Conservation (phyloP, 148 eudicot species). For the Fagopyrum tataricum region DNA sequence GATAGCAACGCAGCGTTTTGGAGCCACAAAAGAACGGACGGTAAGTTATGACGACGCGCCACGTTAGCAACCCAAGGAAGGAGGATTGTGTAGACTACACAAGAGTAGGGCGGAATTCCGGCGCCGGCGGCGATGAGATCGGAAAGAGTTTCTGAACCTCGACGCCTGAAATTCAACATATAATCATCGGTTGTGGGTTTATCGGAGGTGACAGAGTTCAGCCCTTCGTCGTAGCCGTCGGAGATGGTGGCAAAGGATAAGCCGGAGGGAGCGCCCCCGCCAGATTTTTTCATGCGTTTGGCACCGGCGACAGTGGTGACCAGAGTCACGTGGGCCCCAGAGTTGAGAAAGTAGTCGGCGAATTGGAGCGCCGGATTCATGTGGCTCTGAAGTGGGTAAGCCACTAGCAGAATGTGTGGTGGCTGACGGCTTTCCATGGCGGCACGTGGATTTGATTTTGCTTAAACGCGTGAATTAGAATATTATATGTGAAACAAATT, state of each 20-base stretch:
- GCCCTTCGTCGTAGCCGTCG: conserved; percentile 33
- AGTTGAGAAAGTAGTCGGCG: background rate
- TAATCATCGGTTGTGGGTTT: conserved; percentile 22
- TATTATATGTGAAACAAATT: background rate
- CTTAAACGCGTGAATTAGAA: background rate
- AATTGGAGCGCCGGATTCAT: conserved; percentile 72
- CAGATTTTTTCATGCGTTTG: conserved; percentile 18
- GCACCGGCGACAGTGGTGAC: conserved; percentile 26
- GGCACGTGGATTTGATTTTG: background rate
- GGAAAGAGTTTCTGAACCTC: conserved; percentile 36
- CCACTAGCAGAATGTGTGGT: conserved; percentile 23
- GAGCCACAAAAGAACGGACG: conserved; percentile 53
- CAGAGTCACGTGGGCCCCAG: conserved; percentile 37
- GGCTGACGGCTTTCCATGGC: conserved; percentile 9
- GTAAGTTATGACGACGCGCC: conserved; percentile 34
- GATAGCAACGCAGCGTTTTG: conserved; percentile 49
- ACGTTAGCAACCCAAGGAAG: conserved; percentile 75
- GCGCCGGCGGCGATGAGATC: conserved; percentile 27
- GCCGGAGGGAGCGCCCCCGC: conserved; percentile 27
- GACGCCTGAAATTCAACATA: conserved; percentile 29
- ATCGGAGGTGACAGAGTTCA: conserved; percentile 3
- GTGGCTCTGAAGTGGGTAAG: conserved; percentile 75
- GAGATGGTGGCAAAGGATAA: conserved; percentile 49
- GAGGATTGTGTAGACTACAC: conserved; percentile 51
- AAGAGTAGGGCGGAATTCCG: conserved; percentile 25